Conservation (phyloP, 306 rosid species). For the Canavalia ensiformis region DNA sequence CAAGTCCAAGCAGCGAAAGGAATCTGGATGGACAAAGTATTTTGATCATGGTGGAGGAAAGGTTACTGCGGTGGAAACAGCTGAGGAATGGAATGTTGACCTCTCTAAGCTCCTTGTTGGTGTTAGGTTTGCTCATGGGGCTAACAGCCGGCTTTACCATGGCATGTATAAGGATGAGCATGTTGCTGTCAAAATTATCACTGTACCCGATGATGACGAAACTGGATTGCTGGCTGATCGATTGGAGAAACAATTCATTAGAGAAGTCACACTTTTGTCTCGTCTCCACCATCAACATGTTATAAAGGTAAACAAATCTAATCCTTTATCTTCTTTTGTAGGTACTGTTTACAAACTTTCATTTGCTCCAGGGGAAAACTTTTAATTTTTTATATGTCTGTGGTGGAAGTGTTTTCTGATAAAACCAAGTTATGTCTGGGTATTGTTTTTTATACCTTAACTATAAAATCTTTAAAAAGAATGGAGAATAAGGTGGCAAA, state of each 20-base stretch:
- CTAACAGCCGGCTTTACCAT: conserved; percentile 93
- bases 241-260: conserved; percentile 79
- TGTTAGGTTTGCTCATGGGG: conserved; percentile 89
- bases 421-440: not conserved
- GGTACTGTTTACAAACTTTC: not conserved
- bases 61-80: conserved; percentile 87
- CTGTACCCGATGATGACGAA: conserved; percentile 88
- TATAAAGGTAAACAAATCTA: conserved; percentile 69
- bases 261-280: conserved; percentile 86
- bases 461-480: not conserved
- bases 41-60: conserved; percentile 87
- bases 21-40: conserved; percentile 79
- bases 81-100: conserved; percentile 86
- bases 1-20: conserved; percentile 67
- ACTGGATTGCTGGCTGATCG: conserved; percentile 69
- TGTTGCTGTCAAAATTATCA: conserved; percentile 88
- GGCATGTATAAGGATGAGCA: conserved; percentile 82
- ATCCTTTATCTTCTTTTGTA: conserved; percentile 15
- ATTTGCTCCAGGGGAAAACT: not conserved
- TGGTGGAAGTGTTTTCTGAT: conserved; percentile 21
- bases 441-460: not conserved
- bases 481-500: conserved; percentile 12
- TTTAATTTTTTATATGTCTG: not conserved
- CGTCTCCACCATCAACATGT: conserved; percentile 83
- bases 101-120: conserved; percentile 86